Conservation (phyloP, 345 rosid genomes). For the Salix purpurea region DNA sequence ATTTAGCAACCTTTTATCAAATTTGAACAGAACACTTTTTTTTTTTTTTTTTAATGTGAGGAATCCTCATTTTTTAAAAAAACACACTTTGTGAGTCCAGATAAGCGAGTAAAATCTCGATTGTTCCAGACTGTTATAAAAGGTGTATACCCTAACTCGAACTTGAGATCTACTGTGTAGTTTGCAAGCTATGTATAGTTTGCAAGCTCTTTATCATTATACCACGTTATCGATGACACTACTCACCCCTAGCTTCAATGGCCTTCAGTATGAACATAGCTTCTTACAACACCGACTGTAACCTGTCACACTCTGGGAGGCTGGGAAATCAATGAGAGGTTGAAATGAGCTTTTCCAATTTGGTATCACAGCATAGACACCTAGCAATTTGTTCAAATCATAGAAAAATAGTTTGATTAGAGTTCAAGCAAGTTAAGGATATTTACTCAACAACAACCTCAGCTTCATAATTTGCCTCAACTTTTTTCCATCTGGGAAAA, state of each 20-base stretch:
- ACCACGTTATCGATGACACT: not conserved
- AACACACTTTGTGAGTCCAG: too few species aligned
- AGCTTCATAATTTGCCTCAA: not conserved
- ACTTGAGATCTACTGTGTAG: too few species aligned
- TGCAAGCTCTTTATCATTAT: too few species aligned
- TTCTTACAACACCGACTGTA: not conserved
- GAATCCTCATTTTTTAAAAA: too few species aligned
- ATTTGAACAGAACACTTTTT: too few species aligned
- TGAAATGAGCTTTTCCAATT: not conserved
- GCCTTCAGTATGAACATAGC: not conserved
- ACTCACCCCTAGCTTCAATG: not conserved
- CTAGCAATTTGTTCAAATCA: not conserved
- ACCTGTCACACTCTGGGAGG: not conserved
- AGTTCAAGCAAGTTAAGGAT: not conserved
- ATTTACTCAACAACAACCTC: not conserved
- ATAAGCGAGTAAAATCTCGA: too few species aligned
- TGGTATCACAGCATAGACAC: not conserved
- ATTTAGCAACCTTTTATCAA: too few species aligned
- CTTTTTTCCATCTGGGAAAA: not conserved
- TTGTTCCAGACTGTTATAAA: too few species aligned
- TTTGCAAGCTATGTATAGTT: too few species aligned
- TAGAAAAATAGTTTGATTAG: not conserved
- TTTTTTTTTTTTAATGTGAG: too few species aligned
- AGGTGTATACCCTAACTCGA: too few species aligned
- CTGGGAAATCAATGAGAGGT: not conserved